These are phyloP conservation scores for Hibiscus mutabilis DNA, from an alignment of 345 rosid genomes.

Conservation along the genomic window DNA sequence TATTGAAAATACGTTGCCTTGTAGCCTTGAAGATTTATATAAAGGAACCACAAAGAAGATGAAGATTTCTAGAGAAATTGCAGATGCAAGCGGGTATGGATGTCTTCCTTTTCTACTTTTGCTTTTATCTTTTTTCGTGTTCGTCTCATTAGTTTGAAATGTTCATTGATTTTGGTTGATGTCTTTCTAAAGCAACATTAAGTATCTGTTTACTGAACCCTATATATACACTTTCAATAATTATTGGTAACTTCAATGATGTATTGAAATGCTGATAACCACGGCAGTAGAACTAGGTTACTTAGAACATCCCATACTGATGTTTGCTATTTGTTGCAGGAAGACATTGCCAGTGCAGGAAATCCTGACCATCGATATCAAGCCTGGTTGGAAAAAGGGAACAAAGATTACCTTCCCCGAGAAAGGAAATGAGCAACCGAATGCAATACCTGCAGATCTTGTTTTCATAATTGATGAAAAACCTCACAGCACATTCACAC, in stretches of 20 bases:
- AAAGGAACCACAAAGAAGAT: slow-evolving; percentile 72
- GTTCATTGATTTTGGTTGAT: background rate
- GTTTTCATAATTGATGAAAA: slow-evolving; percentile 74
- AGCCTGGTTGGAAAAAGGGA: slow-evolving; percentile 93
- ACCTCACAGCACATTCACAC: slow-evolving; percentile 58
- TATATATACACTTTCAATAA: background rate
- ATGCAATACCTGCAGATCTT: slow-evolving; percentile 58
- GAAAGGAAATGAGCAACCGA: slow-evolving; percentile 79
- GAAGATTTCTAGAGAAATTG: slow-evolving; percentile 78
- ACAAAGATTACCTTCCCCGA: slow-evolving; percentile 83
- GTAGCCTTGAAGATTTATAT: slow-evolving; percentile 70
- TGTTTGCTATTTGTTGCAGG: slow-evolving; percentile 30
- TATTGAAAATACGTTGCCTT: slow-evolving; percentile 49
- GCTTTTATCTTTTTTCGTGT: background rate
- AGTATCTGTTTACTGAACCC: background rate
- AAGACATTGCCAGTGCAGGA: slow-evolving; percentile 68
- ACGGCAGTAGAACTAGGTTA: background rate
- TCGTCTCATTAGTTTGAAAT: background rate
- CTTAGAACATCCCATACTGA: background rate
- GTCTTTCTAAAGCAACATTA: background rate
- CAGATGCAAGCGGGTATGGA: slow-evolving; percentile 56
- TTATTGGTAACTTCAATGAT: background rate
- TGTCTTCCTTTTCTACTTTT: slow-evolving; percentile 5
- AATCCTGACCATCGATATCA: slow-evolving; percentile 62
- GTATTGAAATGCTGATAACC: background rate